Percentiles rank a stretch among this genome's conserved stretches.
These are phyloP conservation scores for Oryza australiensis DNA, from an alignment of 176 grass and related monocot species.

Conservation along the genomic window DNA sequence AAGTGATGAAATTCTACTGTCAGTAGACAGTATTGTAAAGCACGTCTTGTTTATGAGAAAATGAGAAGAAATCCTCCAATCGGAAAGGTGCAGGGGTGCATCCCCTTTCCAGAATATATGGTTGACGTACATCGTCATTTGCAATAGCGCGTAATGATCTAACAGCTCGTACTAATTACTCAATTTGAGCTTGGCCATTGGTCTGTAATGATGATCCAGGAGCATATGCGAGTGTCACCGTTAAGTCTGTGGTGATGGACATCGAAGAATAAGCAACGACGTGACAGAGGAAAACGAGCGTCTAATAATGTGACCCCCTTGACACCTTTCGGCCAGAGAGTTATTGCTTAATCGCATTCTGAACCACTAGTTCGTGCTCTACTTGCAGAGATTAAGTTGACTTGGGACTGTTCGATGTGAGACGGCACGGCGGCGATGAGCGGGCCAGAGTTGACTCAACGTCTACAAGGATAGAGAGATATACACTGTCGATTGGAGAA, in stretches of 20 bases:
- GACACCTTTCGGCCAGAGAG: conserved; percentile 14
- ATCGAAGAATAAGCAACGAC: neutral
- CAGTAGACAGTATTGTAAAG: no score
- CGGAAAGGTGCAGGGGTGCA: no score
- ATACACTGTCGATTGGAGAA: neutral
- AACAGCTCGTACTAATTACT: neutral
- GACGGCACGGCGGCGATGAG: neutral
- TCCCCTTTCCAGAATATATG: neutral
- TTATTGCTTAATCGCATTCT: neutral
- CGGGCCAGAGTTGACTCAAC: conserved; percentile 9
- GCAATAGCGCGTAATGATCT: no score
- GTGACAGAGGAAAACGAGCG: neutral
- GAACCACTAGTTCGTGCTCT: neutral
- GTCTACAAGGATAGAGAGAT: neutral
- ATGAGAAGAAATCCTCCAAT: no score
- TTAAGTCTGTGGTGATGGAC: neutral
- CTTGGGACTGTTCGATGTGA: neutral
- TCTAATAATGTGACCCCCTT: neutral
- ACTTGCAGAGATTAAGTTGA: neutral
- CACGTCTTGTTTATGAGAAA: no score
- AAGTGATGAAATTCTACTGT: no score
- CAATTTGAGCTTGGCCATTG: neutral
- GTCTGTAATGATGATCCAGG: neutral
- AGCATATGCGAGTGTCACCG: neutral
- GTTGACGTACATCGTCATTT: no score